phyloP scores from a whole-genome alignment of 257 asterid genomes.

The Solanum chiquidenum region DNA sequence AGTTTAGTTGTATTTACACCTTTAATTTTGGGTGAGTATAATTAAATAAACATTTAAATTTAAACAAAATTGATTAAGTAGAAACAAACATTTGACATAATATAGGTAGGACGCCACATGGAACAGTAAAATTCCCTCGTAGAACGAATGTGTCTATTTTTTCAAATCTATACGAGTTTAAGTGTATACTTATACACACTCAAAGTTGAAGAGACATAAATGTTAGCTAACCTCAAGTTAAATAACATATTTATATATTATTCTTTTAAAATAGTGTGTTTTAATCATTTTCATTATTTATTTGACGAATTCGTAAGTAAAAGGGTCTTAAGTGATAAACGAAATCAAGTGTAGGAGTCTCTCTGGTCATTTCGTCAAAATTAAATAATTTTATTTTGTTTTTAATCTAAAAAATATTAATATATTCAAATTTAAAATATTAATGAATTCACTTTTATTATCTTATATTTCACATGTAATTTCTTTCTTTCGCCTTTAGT shows the following conservation, averaged over 20 bases:
- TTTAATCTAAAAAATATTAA: not conserved
- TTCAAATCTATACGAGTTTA: too few species aligned
- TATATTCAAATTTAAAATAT: not conserved
- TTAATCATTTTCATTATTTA: too few species aligned
- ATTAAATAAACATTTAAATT: too few species aligned
- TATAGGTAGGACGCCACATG: not conserved
- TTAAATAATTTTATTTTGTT: not conserved
- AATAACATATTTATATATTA: too few species aligned
- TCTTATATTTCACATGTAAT: not conserved
- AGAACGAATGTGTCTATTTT: too few species aligned
- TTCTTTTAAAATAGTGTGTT: too few species aligned
- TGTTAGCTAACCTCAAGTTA: too few species aligned
- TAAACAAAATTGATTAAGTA: too few species aligned
- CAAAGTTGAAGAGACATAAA: not conserved
- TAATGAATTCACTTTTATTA: not conserved
- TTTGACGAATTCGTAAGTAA: not conserved
- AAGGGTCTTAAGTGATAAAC: too few species aligned
- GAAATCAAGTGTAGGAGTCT: not conserved
- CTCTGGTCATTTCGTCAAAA: not conserved
- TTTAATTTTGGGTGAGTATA: not conserved
- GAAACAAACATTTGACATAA: accelerated
- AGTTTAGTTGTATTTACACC: accelerated
- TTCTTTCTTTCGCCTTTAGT: not conserved
- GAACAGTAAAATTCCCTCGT: too few species aligned
- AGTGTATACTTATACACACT: accelerated